These are phyloP conservation scores for Theileria equi DNA, from an alignment of 169 alveolate genomes.

Conservation along the genomic window DNA sequence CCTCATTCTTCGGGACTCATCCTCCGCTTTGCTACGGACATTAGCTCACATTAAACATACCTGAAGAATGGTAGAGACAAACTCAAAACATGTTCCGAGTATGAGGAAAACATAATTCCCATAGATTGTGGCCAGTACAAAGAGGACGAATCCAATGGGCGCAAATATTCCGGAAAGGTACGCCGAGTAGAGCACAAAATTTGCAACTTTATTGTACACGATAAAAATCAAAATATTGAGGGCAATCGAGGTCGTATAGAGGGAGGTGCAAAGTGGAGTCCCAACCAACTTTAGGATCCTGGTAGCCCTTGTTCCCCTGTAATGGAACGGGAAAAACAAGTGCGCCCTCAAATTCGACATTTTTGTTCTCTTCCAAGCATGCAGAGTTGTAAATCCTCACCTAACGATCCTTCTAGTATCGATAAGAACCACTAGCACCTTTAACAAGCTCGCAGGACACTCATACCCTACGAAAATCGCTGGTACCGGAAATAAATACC, in stretches of 20 bases:
- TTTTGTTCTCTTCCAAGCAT: neutral
- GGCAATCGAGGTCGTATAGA: constrained; percentile 22
- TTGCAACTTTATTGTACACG: constrained; percentile 15
- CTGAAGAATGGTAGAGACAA: constrained; percentile 15
- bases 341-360: neutral
- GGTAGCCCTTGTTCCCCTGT: constrained; percentile 14
- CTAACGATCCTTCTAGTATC: neutral
- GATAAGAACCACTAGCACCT: neutral
- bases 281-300: constrained; percentile 35
- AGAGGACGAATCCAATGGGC: constrained; percentile 22
- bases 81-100: neutral
- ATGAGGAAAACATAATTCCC: neutral
- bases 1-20: no score
- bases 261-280: constrained; percentile 40
- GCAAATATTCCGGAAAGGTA: constrained; percentile 26
- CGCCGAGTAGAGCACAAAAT: neutral
- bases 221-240: constrained; percentile 39
- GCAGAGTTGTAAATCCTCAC: neutral
- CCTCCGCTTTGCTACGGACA: neutral
- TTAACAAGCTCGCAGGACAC: neutral
- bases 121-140: constrained; percentile 26
- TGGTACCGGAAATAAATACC: neutral
- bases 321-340: constrained; percentile 63
- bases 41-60: constrained; percentile 13
- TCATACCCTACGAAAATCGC: neutral